These are phyloP conservation scores for Globisporangium acanthophoron DNA, from an alignment of 352 stramenopile species.

Conservation along the genomic window DNA sequence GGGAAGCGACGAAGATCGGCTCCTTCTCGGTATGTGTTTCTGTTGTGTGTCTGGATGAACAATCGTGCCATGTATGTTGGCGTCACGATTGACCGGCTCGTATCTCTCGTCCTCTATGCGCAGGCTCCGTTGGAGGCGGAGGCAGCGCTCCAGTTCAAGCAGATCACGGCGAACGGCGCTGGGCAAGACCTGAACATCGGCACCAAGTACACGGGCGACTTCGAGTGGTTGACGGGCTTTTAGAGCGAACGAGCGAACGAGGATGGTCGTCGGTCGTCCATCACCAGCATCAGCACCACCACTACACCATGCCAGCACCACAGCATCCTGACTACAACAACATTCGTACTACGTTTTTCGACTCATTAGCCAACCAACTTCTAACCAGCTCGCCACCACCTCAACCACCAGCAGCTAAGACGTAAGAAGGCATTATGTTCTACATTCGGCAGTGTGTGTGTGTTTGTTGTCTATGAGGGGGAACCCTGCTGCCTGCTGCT, in stretches of 20 bases:
- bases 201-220: conserved; percentile 59
- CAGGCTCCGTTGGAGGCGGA: conserved; percentile 71
- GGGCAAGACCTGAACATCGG: conserved; percentile 67
- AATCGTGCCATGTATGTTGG: too few species aligned
- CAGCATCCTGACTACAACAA: background rate
- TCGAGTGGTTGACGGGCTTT: conserved; percentile 75
- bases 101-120: background rate
- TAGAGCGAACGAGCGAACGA: conserved; percentile 18
- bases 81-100: too few species aligned
- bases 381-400: too few species aligned
- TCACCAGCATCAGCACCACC: background rate
- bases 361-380: background rate
- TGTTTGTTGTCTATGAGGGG: conserved; percentile 3
- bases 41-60: background rate
- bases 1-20: conserved; percentile 75
- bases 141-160: conserved; percentile 65
- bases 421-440: conserved; percentile 4
- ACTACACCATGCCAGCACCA: background rate
- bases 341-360: background rate
- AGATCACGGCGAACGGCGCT: conserved; percentile 48
- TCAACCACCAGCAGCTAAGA: background rate
- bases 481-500: background rate
- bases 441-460: conserved; percentile 4
- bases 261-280: background rate
- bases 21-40: conserved; percentile 61